Base-by-base conservation (phyloP, 441 rosid genomes). In the Bocquillonia castaneifolia region DNA sequence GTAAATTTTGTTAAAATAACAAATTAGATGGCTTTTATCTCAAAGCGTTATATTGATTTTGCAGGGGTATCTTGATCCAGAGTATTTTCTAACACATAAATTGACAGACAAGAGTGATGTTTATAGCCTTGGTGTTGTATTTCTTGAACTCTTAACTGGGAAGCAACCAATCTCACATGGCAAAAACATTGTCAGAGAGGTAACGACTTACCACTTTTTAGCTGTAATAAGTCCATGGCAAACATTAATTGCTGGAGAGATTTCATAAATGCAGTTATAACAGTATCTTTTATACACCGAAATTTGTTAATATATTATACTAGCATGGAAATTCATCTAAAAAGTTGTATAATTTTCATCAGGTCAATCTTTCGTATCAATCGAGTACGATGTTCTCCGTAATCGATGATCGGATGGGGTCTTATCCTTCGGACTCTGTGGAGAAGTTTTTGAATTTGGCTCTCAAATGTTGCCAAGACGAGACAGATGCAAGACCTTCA, bases 21-120 rank as follows among this genome's bases (percentile, higher is more conserved):
- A n/a, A n/a, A n/a, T n/a, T n/a, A n/a, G n/a, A n/a, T n/a, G n/a
- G n/a, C 47, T 6, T 2, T 6, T 6, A 20, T 44, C 56, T 68
- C 13, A 42, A 51, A 51, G n/a, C 22, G 2, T 74, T 52, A 20
- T 70, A 42, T 51, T 29, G 32, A 65, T 54, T 63, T 64, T 85
- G 82, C 85, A 95, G 99, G 99, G 99, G 52, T 95, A 95, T 79
- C 96, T 92, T 71, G 99, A 95, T 63, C 98, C 99, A 0, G 93
- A 95, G 77, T 95, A 95, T 81, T 92, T 95, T 78, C 78, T 95
- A 52, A 95, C 99, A 17, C 96, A 86, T 72, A 92, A 90, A 69
- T 78, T 95, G 71, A 95, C 99, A 0, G 99, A 95, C 77, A 95
- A 92, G 82, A 95, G 99, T 36, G 99, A 95, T 64, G 99, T 95